A percentile compares a stretch with the other conserved stretches of the same genome.
These are phyloP conservation scores for Rhizophlyctis rosea DNA, from an alignment of 192 early-diverging fungal species.

Conservation along the genomic window DNA sequence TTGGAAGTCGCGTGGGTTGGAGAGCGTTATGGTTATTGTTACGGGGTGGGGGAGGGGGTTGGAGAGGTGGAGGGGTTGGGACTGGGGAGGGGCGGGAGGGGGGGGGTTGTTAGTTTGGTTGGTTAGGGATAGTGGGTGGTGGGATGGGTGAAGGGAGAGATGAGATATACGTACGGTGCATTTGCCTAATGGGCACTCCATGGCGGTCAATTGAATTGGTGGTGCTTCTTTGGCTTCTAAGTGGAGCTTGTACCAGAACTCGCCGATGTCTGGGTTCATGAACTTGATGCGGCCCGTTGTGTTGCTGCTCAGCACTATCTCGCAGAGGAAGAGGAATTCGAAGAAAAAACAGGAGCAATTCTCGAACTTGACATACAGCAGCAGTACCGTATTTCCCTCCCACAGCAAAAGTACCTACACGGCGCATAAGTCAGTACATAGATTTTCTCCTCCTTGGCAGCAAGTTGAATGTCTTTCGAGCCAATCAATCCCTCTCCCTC, in stretches of 20 bases:
- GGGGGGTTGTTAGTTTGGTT: constrained; percentile 17
- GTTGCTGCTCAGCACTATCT: constrained; percentile 29
- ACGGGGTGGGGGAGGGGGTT: constrained; percentile 29
- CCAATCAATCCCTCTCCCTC: constrained; percentile 37
- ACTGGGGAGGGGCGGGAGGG: constrained; percentile 33
- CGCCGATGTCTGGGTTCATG: constrained; percentile 38
- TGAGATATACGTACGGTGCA: constrained; percentile 30
- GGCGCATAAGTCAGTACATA: constrained; percentile 44
- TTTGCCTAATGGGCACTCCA: constrained; percentile 47
- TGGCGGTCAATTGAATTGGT: constrained; percentile 27
- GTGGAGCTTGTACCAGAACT: constrained; percentile 50
- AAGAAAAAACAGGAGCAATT: no score
- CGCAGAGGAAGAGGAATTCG: no score
- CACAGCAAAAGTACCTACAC: constrained; percentile 22
- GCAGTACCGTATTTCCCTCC: neutral
- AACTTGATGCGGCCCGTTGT: constrained; percentile 37
- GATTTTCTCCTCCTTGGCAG: constrained; percentile 21
- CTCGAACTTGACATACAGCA: neutral
- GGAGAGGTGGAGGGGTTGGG: constrained; percentile 12
- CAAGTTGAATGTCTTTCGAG: constrained; percentile 12
- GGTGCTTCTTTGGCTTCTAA: constrained; percentile 41
- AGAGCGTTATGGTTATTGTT: constrained; percentile 18
- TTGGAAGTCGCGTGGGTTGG: constrained; percentile 40
- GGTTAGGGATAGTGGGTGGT: neutral
- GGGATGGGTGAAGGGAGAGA: no score